These are phyloP conservation scores for Fraxinus excelsior DNA, from an alignment of 257 asterid genomes.

Conservation along the genomic window DNA sequence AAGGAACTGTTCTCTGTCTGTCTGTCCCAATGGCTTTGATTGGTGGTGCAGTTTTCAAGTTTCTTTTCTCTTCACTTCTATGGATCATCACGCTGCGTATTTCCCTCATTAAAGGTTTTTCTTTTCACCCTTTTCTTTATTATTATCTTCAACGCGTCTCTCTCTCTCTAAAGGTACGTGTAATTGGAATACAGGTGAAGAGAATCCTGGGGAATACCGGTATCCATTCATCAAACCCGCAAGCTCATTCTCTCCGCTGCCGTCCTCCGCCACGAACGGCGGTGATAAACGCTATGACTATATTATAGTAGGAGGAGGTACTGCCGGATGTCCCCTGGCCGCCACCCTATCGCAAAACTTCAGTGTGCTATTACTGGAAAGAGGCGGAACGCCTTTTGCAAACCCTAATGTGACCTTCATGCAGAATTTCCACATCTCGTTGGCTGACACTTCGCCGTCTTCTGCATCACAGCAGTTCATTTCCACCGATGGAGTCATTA, in stretches of 20 bases:
- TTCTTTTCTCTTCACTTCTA: slow-evolving; percentile 4
- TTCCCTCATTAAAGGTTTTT: slow-evolving; percentile 35
- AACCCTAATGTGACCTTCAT: slow-evolving; percentile 48
- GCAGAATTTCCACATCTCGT: slow-evolving; percentile 44
- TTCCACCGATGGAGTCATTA: slow-evolving; percentile 60
- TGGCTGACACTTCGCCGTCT: slow-evolving; percentile 43
- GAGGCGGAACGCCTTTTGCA: slow-evolving; percentile 65
- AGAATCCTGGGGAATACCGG: slow-evolving; percentile 43
- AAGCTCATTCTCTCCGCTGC: slow-evolving; percentile 49
- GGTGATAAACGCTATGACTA: slow-evolving; percentile 42
- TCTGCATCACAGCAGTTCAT: slow-evolving; percentile 55
- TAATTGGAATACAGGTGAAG: slow-evolving; percentile 35
- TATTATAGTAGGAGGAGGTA: slow-evolving; percentile 71
- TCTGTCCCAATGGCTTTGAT: background rate
- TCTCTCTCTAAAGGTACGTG: too few relatives aligned
- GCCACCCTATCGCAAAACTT: slow-evolving; percentile 55
- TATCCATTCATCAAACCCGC: slow-evolving; percentile 65
- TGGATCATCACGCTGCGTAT: slow-evolving; percentile 30
- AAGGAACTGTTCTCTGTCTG: background rate
- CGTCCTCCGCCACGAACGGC: slow-evolving; percentile 18
- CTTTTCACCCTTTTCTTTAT: background rate
- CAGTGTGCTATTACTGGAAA: slow-evolving; percentile 56
- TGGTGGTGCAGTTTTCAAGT: background rate
- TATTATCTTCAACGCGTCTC: too few relatives aligned
- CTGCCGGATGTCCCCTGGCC: slow-evolving; percentile 75